phyloP scores from a whole-genome alignment of 352 stramenopile species.

The Phytophthora sojae region DNA sequence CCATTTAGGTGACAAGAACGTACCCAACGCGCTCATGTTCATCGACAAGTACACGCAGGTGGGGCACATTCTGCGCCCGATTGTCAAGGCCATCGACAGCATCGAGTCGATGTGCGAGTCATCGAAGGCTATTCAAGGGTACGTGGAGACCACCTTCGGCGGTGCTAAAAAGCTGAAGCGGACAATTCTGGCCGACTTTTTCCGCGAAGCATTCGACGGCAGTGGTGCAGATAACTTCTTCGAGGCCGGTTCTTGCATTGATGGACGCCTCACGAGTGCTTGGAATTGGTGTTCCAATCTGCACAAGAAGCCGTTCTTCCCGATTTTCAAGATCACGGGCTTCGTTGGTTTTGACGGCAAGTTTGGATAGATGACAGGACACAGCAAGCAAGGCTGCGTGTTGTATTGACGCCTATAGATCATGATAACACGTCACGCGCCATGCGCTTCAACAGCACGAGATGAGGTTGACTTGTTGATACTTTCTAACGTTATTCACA shows the following conservation, averaged over 20 bases:
- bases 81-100: conserved; percentile 86
- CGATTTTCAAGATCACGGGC: conserved; percentile 96
- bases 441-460: conserved; percentile 21
- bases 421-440: conserved; percentile 13
- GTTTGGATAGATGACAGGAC: conserved; percentile 71
- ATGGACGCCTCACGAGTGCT: conserved; percentile 95
- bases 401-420: conserved; percentile 7
- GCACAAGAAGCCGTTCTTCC: conserved; percentile 94
- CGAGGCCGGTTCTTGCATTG: conserved; percentile 96
- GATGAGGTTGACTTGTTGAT: conserved; percentile 16
- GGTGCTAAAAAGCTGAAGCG: conserved; percentile 84
- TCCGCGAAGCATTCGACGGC: conserved; percentile 96
- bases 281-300: conserved; percentile 99
- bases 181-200: conserved; percentile 96
- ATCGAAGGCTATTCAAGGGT: conserved; percentile 59
- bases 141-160: conserved; percentile 87
- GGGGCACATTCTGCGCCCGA: conserved; percentile 86
- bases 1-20: conserved; percentile 98
- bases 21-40: conserved; percentile 98
- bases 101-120: conserved; percentile 69
- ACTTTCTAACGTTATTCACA: conserved; percentile 32
- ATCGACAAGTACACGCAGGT: conserved; percentile 99
- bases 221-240: conserved; percentile 96
- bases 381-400: neutral
- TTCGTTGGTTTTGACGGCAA: conserved; percentile 98